Base-by-base conservation (phyloP, 129 eudicot genomes). In the Tagetes erecta region DNA sequence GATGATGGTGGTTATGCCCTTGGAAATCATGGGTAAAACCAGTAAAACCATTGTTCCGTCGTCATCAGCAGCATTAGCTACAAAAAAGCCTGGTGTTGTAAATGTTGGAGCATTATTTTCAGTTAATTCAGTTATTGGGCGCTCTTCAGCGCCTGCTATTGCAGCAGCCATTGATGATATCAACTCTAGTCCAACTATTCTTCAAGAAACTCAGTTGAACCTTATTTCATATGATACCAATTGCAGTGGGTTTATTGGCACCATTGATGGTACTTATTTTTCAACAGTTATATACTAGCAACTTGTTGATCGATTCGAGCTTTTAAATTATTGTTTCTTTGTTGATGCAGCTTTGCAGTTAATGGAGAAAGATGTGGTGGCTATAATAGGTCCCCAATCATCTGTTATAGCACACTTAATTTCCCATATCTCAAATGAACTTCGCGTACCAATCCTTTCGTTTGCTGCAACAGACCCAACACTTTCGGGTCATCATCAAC, bases 381-480 rank as follows among this genome's bases (percentile, higher is more conserved):
- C 86, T 64, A 85, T 78, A 65, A 82, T 91, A 13, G 97, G 97
- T 6, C 97, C 97, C 67, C 92, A 91, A 45, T 86, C 97, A 11
- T 91, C 97, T 1, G 92, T 94, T 56, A 91, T 88, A 70, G 92
- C 96, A 9, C 97, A 85, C 55, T 60, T 67, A n/a, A 88, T 88
- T 51, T 84, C 96, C 36, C 83, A 81, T 63, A 79, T 88, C 2
- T 81, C 75, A n/a, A 83, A 80, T 42, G 97, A 88, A 80, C 92
- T 91, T 75, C 90, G 79, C 7, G 87, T 91, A 36, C 96, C 97
- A 14, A 84, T 88, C 53, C 80, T 91, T 74, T 88, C 97, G 2
- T 86, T 91, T 51, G 89, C 76, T 6, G 97, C 96, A 2, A 91
- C 97, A 3, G 96, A 91, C 35, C 97, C 97, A 8, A 83, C 96